phyloP scores from a whole-genome alignment of 441 rosid genomes.

The Sinapis alba region DNA sequence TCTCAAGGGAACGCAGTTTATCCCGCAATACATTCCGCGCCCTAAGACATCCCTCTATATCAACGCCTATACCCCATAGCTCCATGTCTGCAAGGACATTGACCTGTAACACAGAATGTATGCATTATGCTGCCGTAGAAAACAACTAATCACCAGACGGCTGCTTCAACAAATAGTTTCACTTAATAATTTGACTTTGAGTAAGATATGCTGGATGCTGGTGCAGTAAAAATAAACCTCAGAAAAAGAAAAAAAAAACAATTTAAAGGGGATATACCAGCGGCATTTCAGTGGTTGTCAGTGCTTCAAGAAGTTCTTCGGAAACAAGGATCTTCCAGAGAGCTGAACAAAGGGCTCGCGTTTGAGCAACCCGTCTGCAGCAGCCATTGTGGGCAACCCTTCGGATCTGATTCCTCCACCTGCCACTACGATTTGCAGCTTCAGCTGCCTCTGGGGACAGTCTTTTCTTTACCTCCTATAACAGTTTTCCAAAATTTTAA shows the following conservation, averaged over 20 bases:
- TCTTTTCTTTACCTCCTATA: constrained; percentile 90
- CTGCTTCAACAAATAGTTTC: neutral
- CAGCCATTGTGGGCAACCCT: constrained; percentile 97
- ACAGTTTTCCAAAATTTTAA: constrained; percentile 38
- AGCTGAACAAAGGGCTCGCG: constrained; percentile 72
- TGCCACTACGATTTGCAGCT: constrained; percentile 88
- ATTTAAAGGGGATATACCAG: constrained; percentile 57
- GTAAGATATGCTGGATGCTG: constrained; percentile 5
- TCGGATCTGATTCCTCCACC: constrained; percentile 97
- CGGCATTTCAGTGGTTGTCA: constrained; percentile 78
- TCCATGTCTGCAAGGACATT: constrained; percentile 97
- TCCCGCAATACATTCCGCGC: constrained; percentile 74
- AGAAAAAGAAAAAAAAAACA: neutral
- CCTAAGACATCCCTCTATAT: constrained; percentile 85
- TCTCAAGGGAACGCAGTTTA: constrained; percentile 82
- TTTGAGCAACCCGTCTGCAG: constrained; percentile 92
- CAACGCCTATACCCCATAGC: constrained; percentile 93
- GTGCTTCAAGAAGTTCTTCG: constrained; percentile 73
- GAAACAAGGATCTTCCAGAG: constrained; percentile 93
- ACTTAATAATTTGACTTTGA: neutral
- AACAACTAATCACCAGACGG: neutral
- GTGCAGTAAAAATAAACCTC: constrained; percentile 18
- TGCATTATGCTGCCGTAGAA: neutral
- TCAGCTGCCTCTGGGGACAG: constrained; percentile 83
- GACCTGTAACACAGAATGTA: constrained; percentile 56